Conservation (phyloP, 306 rosid species). For the Luffa acutangula region DNA sequence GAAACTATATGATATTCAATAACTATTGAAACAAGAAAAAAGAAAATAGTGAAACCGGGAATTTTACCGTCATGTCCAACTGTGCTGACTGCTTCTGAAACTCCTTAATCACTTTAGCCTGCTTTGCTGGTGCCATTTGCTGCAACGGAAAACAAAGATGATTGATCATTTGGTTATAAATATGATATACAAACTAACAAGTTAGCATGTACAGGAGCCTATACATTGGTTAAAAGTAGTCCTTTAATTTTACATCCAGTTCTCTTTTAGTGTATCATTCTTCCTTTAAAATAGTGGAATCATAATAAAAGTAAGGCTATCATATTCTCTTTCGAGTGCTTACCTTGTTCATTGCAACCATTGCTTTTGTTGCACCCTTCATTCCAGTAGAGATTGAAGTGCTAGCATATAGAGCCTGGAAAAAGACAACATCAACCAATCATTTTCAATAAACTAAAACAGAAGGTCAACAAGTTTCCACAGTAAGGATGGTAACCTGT, state of each 20-base stretch:
- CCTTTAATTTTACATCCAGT: background rate
- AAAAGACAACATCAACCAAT: slow-evolving; percentile 10
- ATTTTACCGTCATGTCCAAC: slow-evolving; percentile 90
- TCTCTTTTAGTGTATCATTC: background rate
- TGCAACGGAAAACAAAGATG: slow-evolving; percentile 28
- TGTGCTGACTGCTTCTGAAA: slow-evolving; percentile 95
- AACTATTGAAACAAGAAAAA: background rate
- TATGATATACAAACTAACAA: background rate
- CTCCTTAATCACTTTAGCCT: slow-evolving; percentile 73
- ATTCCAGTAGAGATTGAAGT: slow-evolving; percentile 93
- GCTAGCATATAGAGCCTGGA: slow-evolving; percentile 84
- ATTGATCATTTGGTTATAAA: background rate
- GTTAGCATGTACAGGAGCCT: background rate
- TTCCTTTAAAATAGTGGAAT: background rate
- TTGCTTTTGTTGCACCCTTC: slow-evolving; percentile 98
- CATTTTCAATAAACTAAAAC: slow-evolving; percentile 3
- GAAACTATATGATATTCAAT: background rate
- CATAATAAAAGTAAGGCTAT: background rate
- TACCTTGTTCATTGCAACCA: slow-evolving; percentile 97
- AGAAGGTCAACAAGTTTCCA: background rate
- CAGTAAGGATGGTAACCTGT: slow-evolving; percentile 37
- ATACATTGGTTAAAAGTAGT: background rate
- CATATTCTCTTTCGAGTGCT: slow-evolving; percentile 1
- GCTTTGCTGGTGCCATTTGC: slow-evolving; percentile 98
- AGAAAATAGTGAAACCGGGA: background rate